Percentiles rank a stretch among this genome's conserved stretches.
Evolutionary conservation across 345 rosid genomes (phyloP).

Genomic region (Lenwebbia sp.): DNA sequence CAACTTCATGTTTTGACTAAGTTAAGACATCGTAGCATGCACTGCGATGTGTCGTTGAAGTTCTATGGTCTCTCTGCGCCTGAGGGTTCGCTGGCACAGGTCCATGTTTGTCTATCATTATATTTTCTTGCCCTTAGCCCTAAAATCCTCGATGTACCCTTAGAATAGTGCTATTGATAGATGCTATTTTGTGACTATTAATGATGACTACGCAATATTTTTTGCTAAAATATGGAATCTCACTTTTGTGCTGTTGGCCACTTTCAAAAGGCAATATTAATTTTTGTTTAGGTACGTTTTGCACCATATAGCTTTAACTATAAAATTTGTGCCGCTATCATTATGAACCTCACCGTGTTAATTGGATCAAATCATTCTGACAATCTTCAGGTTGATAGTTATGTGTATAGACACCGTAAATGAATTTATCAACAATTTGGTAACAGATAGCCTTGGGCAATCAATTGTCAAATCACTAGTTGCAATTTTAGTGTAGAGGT

Average conservation of each 20-base stretch:
- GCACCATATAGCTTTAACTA: neutral
- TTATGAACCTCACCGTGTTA: neutral
- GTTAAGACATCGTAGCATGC: slow-evolving; percentile 62
- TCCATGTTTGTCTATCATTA: slow-evolving; percentile 23
- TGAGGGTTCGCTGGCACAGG: slow-evolving; percentile 98
- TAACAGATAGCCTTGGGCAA: neutral
- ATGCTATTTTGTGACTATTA: neutral
- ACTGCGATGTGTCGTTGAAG: slow-evolving; percentile 64
- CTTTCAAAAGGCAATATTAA: neutral
- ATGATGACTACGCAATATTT: neutral
- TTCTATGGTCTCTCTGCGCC: slow-evolving; percentile 94
- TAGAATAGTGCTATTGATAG: neutral
- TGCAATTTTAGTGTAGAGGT: neutral
- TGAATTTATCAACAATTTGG: neutral
- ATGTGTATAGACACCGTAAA: neutral
- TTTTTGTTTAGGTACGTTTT: neutral
- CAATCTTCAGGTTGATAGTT: neutral
- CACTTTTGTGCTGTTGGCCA: neutral
- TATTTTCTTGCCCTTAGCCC: neutral
- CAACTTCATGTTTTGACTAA: slow-evolving; percentile 77
- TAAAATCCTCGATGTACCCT: neutral
- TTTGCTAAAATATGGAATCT: neutral
- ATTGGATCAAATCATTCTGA: neutral
- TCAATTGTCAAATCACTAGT: neutral
- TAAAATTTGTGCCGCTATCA: neutral